Conservation (phyloP, 1,284 basidiomycete genomes). For the Marasmius sp. region DNA sequence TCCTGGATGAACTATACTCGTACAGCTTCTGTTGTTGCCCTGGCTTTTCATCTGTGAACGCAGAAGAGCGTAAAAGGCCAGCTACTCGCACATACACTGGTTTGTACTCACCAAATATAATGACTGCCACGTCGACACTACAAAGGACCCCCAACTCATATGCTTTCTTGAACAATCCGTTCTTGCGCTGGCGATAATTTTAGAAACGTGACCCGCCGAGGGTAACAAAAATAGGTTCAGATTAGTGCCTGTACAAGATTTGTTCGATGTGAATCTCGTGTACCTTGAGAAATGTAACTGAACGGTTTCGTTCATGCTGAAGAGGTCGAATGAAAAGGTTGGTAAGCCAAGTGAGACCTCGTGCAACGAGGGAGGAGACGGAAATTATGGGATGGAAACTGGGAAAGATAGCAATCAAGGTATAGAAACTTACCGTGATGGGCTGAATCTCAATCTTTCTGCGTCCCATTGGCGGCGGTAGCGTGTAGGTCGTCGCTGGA, state of each 20-base stretch:
- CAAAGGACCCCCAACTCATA: conserved; percentile 72
- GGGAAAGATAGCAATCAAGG: conserved; percentile 7
- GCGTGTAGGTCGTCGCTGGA: too few species aligned
- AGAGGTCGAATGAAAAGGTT: too few species aligned
- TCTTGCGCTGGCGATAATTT: conserved; percentile 50
- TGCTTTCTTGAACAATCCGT: conserved; percentile 73
- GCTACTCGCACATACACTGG: conserved; percentile 6
- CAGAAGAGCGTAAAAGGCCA: too few species aligned
- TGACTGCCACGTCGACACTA: conserved; percentile 68
- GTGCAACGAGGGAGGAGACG: too few species aligned
- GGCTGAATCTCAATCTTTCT: conserved; percentile 70
- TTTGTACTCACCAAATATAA: conserved; percentile 54
- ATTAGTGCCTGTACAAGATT: conserved; percentile 11
- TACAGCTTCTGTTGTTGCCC: conserved; percentile 52
- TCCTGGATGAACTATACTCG: conserved; percentile 49
- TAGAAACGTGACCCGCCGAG: conserved; percentile 12
- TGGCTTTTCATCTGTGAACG: conserved; percentile 31
- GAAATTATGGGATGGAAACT: conserved; percentile 11
- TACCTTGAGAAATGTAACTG: conserved; percentile 71
- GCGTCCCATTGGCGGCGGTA: conserved; percentile 61
- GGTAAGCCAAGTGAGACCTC: too few species aligned
- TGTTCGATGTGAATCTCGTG: conserved; percentile 1
- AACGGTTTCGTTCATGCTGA: conserved; percentile 68
- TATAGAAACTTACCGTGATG: conserved; percentile 58
- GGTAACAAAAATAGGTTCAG: conserved; percentile 3